Base-by-base conservation (phyloP, 306 rosid genomes). In the Cicer judaicum region DNA sequence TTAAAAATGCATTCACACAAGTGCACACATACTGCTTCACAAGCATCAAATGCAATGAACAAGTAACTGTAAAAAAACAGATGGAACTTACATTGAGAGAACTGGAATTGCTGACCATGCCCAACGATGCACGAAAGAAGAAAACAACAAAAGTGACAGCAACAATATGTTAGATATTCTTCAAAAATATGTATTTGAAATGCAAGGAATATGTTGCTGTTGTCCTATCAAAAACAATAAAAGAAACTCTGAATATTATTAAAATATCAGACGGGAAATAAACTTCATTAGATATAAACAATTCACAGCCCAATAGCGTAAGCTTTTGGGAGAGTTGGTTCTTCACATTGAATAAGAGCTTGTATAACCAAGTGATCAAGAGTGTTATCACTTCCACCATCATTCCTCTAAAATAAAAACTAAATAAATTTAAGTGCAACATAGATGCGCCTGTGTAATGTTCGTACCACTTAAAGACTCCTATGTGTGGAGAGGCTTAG, bases 51-150 rank as follows among this genome's bases (percentile, higher is more conserved):
- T 18, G 15, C 16, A 65, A 47, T 49, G 43, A 72, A 70, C 39
- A 74, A 21, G 50, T 62, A 73, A 73, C 75, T 48, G 74, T 9
- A 38, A 75, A 39, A 59, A 72, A 74, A 76, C 2, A 60, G 60
- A 70, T 59, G 70, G 39, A 64, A 90, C 99, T 92, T 86, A 95
- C 99, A 90, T 92, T 16, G 99, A 95, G 68, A 95, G 99, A 80
- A 95, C 97, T 57, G 99, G 99, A 84, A 95, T 95, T 52, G 96
- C 99, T 95, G 99, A 67, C 72, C 75, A 84, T 68, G 54, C 71
- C 90, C 88, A 72, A 52, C 8, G 52, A 81, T 70, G 78, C 82
- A 82, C 54, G 78, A 75, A 77, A 77, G 14, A 70, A 47, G 50
- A 84, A 83, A 75, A 67, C 5, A 56, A 57, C 13, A 80, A 5